Evolutionary conservation across 768 basidiomycete genomes (phyloP), one percentile per base, ranked within the genome.

Genomic region (Xerocomellus chrysenteron): DNA sequence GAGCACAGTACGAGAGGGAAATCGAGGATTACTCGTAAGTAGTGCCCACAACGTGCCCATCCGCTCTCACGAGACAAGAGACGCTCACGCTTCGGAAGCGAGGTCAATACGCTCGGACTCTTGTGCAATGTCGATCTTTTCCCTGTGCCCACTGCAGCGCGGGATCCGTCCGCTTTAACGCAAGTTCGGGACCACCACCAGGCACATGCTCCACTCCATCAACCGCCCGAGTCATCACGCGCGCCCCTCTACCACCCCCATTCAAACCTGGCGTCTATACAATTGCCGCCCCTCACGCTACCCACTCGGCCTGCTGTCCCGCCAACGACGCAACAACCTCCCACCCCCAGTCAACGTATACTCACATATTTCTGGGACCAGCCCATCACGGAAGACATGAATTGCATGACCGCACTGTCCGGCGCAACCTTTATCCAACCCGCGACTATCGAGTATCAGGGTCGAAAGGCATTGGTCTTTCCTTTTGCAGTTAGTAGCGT

Each of bases 41-140:
- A 17, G 8, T 26, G 5, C 8, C 30, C 28, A 5, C 21, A 9
- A 8, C 43, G 32, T 16, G 17, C 43, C 37, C 47, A 6, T 33
- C 37, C 17, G 21, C 32, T 33, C 35, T 36, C 14, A 19, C 7
- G 33, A 26, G 40, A 30, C 3, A 36, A 37, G 30, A 21, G n/a
- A 41, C 13, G 51, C 55, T 58, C 57, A 65, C 19, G 43, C 60
- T 44, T 19, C 48, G 55, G n/a, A 64, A 90, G 88, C 42, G 80
- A 82, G 41, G 70, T 87, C 44, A 81, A 85, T 52, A 75, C 76
- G n/a, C 76, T 83, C 32, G 90, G 90, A 2, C 76, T 90, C 13
- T 68, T 92, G 16, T 91, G 90, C 69, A 88, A 85, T 3, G 87
- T 88, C 40, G 90, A 92, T 71, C 76, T 92, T 17, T 89, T 88